Percentiles rank a stretch among this genome's conserved stretches.
Conservation (phyloP, 2,329 filamentous ascomycete genomes). For the Fusarium solani-melongenae region DNA sequence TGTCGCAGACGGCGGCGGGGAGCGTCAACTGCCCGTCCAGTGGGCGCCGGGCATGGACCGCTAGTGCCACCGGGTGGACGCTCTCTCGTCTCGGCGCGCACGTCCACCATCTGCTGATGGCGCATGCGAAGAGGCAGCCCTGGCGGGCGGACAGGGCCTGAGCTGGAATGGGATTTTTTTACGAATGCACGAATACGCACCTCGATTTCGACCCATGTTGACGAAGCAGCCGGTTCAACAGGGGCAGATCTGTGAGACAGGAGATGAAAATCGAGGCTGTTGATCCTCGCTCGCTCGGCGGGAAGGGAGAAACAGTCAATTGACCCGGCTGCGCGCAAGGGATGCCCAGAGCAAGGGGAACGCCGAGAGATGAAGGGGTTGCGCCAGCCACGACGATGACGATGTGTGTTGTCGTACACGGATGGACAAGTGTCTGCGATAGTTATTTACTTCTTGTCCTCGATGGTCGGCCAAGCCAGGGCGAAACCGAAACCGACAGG, state of each 20-base stretch:
- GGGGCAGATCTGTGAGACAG: conserved; percentile 39
- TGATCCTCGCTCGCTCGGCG: neutral
- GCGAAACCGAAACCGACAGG: conserved; percentile 18
- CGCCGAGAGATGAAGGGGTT: conserved; percentile 24
- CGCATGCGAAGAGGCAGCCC: conserved; percentile 15
- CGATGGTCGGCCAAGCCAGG: conserved; percentile 6
- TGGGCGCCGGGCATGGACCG: conserved; percentile 11
- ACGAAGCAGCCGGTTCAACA: conserved; percentile 25
- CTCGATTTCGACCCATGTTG: conserved; percentile 66
- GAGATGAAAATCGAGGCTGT: conserved; percentile 7
- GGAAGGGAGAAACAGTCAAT: conserved; percentile 12
- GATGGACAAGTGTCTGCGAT: neutral
- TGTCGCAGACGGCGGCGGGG: conserved; percentile 22
- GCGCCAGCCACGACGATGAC: conserved; percentile 39
- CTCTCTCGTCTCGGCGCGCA: conserved; percentile 6
- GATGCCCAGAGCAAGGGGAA: conserved; percentile 23
- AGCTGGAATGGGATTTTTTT: conserved; percentile 36
- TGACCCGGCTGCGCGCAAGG: conserved; percentile 26
- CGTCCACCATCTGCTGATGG: conserved; percentile 17
- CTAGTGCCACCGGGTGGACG: conserved; percentile 11
- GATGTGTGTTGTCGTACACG: conserved; percentile 30
- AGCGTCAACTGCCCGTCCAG: conserved; percentile 10
- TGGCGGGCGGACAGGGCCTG: conserved; percentile 8
- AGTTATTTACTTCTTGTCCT: conserved; percentile 5
- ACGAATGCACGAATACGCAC: conserved; percentile 54